Evolutionary conservation across 1,284 basidiomycete species (phyloP).

Genomic region (Gomphus sp.): DNA sequence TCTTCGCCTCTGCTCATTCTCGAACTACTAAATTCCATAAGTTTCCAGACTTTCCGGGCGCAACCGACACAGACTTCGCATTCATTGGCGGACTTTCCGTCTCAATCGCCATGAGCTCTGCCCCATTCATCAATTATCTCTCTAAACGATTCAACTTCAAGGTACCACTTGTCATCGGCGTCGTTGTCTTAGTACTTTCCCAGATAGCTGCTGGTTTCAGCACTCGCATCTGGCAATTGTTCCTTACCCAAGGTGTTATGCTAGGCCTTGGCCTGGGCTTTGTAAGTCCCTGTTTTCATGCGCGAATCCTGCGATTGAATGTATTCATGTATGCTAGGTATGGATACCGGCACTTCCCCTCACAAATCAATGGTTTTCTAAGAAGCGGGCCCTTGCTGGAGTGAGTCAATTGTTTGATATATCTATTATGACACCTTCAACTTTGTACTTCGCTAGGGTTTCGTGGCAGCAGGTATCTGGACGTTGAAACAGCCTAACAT

Average conservation of each 20-base stretch:
- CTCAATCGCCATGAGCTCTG: slow-evolving; percentile 21
- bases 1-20: not conserved
- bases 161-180: slow-evolving; percentile 23
- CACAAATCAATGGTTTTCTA: slow-evolving; percentile 27
- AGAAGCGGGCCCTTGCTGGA: slow-evolving; percentile 22
- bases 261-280: slow-evolving; percentile 12
- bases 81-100: slow-evolving; percentile 30
- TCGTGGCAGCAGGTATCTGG: slow-evolving; percentile 1
- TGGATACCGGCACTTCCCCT: slow-evolving; percentile 24
- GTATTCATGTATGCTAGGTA: slow-evolving; percentile 16
- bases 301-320: not conserved
- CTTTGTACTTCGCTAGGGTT: not conserved
- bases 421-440: not conserved
- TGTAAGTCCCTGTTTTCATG: not conserved
- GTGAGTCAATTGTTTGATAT: slow-evolving; percentile 6
- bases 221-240: slow-evolving; percentile 12
- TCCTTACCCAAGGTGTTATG: slow-evolving; percentile 13
- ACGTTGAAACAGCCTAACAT: not conserved
- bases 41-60: slow-evolving; percentile 20
- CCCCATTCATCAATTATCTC: slow-evolving; percentile 27
- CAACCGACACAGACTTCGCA: slow-evolving; percentile 27
- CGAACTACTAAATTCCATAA: not conserved
- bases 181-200: slow-evolving; percentile 13
- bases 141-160: slow-evolving; percentile 22
- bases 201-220: slow-evolving; percentile 12